These are phyloP conservation scores for Candida coleopterorum DNA, from an alignment of 805 yeast genomes.

Conservation along the genomic window DNA sequence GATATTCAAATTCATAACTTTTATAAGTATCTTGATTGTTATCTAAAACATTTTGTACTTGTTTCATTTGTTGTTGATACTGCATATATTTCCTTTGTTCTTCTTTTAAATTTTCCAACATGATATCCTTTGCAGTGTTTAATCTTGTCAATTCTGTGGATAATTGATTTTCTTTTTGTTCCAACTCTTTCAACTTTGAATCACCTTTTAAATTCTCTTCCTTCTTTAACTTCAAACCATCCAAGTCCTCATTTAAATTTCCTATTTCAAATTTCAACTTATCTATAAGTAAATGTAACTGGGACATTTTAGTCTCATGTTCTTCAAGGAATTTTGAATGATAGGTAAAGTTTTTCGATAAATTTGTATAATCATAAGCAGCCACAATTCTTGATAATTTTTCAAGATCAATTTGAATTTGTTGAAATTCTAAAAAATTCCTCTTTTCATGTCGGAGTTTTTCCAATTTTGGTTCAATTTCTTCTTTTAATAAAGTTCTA, in stretches of 20 bases:
- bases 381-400: conserved; percentile 66
- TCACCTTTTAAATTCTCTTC: conserved; percentile 59
- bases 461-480: conserved; percentile 88
- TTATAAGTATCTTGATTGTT: conserved; percentile 34
- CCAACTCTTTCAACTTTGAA: conserved; percentile 55
- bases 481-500: conserved; percentile 67
- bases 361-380: conserved; percentile 62
- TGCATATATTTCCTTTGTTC: conserved; percentile 36
- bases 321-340: conserved; percentile 40
- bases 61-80: conserved; percentile 28
- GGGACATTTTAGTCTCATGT: conserved; percentile 36
- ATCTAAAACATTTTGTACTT: conserved; percentile 27
- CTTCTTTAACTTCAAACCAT: conserved; percentile 45
- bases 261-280: conserved; percentile 51
- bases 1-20: conserved; percentile 42
- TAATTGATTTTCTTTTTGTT: conserved; percentile 48
- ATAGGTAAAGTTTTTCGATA: conserved; percentile 36
- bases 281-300: conserved; percentile 40
- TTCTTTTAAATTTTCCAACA: conserved; percentile 53
- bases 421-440: conserved; percentile 79
- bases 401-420: conserved; percentile 75
- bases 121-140: conserved; percentile 58
- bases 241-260: conserved; percentile 58
- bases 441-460: conserved; percentile 78
- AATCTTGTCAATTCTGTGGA: conserved; percentile 65